phyloP scores from a whole-genome alignment of 179 eudicot genomes.

The Patellifolia procumbens region DNA sequence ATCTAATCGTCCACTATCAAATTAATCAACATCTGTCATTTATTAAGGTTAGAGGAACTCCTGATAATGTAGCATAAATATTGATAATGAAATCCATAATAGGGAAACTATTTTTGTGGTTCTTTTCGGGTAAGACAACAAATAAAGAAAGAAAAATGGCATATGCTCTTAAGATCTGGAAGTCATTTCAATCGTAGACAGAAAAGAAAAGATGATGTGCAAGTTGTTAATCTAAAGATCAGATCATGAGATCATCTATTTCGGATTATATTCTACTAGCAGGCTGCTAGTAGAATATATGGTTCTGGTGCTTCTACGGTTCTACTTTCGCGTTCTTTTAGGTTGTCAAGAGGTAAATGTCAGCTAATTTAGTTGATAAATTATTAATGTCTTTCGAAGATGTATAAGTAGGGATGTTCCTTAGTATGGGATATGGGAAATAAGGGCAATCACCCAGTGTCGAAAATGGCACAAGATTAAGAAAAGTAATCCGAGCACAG shows the following conservation, averaged over 20 bases:
- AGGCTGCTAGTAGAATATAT: background rate
- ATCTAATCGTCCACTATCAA: background rate
- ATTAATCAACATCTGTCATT: background rate
- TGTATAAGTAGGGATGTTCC: too few species aligned
- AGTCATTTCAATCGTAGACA: conserved; percentile 22
- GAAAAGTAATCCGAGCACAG: too few species aligned
- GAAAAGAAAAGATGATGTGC: conserved; percentile 13
- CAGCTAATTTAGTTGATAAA: too few species aligned
- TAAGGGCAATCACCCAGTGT: too few species aligned
- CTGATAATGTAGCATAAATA: background rate
- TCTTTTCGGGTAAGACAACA: conserved; percentile 5
- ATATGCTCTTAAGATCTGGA: conserved; percentile 11
- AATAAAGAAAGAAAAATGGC: background rate
- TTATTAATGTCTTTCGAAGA: too few species aligned
- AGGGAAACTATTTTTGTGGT: conserved; percentile 10
- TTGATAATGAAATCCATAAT: conserved; percentile 17
- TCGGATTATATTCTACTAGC: conserved; percentile 10
- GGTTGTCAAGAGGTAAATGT: conserved; percentile 13
- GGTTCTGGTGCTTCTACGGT: conserved; percentile 5
- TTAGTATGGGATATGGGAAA: too few species aligned
- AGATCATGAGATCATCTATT: conserved; percentile 17
- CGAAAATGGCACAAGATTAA: too few species aligned
- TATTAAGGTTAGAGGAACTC: background rate
- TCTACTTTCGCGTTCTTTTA: background rate
- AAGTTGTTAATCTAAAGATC: conserved; percentile 17